A percentile compares a stretch with the other conserved stretches of the same genome.
Conservation (phyloP, 805 yeast species). For the Suhomyces xylopsoci region DNA sequence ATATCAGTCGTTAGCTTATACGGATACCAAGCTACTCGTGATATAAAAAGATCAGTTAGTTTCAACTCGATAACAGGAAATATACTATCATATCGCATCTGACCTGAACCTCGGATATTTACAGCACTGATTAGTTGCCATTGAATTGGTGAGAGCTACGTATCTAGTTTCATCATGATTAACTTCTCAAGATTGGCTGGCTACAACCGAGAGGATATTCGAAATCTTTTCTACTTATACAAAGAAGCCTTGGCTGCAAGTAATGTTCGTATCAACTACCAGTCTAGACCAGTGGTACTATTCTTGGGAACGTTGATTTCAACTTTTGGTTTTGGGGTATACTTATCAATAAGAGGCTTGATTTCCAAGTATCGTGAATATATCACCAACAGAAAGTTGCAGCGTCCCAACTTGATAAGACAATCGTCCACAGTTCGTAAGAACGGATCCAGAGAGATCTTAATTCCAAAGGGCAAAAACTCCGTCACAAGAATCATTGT, state of each 20-base stretch:
- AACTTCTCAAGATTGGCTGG: constrained; percentile 32
- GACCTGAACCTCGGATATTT: neutral
- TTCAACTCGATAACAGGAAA: neutral
- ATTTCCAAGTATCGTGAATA: constrained; percentile 30
- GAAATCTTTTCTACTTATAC: constrained; percentile 29
- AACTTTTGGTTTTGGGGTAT: constrained; percentile 39
- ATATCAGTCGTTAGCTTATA: neutral
- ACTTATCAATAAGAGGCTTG: constrained; percentile 28
- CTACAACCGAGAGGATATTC: constrained; percentile 32
- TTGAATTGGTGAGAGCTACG: neutral
- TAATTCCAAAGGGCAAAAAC: constrained; percentile 45
- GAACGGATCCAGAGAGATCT: constrained; percentile 46
- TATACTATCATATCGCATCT: neutral
- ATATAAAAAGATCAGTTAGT: neutral
- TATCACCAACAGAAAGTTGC: constrained; percentile 19
- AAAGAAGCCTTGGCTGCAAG: constrained; percentile 38
- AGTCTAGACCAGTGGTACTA: constrained; percentile 40
- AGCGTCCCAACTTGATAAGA: constrained; percentile 37
- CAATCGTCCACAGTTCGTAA: constrained; percentile 42
- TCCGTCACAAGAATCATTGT: constrained; percentile 40
- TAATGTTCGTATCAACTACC: constrained; percentile 38
- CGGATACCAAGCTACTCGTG: neutral
- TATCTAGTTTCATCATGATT: constrained; percentile 24
- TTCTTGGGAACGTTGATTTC: constrained; percentile 39
- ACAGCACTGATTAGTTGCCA: neutral